These are phyloP conservation scores for Venturia pyrina DNA, from an alignment of 2,329 filamentous ascomycete genomes.

Conservation along the genomic window DNA sequence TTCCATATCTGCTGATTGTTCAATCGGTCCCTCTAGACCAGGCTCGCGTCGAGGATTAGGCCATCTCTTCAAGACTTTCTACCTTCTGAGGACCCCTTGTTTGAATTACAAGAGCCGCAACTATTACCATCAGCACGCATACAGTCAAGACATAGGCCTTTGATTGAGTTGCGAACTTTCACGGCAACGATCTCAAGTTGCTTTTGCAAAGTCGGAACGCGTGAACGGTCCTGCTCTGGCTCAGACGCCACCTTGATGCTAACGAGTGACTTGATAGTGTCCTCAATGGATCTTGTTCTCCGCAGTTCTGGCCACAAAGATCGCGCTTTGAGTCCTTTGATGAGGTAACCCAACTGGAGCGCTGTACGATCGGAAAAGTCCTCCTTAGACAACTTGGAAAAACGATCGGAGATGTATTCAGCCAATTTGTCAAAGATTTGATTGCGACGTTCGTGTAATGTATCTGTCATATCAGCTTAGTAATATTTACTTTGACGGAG, in stretches of 20 bases:
- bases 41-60: too few relatives aligned
- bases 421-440: background rate
- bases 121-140: background rate
- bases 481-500: background rate
- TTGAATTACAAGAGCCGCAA: background rate
- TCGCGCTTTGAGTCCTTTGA: background rate
- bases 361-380: background rate
- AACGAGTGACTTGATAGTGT: background rate
- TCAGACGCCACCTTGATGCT: background rate
- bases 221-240: background rate
- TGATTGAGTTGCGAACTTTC: background rate
- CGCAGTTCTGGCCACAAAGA: background rate
- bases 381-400: background rate
- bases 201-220: background rate
- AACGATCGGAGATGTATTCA: background rate
- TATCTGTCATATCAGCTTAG: background rate
- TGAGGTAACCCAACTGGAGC: background rate
- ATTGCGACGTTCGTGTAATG: background rate
- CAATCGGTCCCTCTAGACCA: too few relatives aligned
- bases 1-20: background rate
- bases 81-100: background rate
- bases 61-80: background rate
- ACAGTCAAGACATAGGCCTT: background rate
- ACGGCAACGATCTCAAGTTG: background rate
- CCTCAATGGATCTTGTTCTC: background rate